Base-by-base conservation (phyloP, 768 basidiomycete genomes). In the Boletus tomentosulus region DNA sequence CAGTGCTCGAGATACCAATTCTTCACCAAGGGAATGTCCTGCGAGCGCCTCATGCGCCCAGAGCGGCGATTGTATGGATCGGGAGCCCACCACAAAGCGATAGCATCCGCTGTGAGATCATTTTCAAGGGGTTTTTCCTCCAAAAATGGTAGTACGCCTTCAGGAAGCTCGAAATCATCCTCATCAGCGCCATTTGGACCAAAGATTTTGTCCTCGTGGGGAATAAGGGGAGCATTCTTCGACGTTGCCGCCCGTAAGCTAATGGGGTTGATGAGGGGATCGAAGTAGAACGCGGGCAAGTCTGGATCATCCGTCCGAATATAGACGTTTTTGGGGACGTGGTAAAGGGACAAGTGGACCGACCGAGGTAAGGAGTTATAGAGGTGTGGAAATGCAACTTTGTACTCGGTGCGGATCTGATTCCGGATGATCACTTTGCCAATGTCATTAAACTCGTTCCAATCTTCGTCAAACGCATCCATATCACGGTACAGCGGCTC, bases 251-350 rank as follows among this genome's bases (percentile, higher is more conserved):
- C 90, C 13, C 97, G 92, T 5, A 94, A 76, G 9, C 96, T 96
- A 59, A 98, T 91, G 7, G 96, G 97, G 68, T 99, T 98, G 72
- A 99, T 97, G 62, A 98, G 83, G 3, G 96, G 95, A 70, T 98
- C 97, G 66, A 97, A 99, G 74, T 98, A 98, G 76, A 98, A 99
- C 0, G 97, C 94, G 12, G 96, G 96, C 19, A 99, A 80, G 74
- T 99, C 96, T n/a, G 97, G 97, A 66, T 99, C 95, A 57, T 99
- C 97, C 33, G 95, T 98, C 55, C 95, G 92, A 71, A 99, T 98
- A 73, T 98, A 99, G 49, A 99, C 94, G 68, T 92, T 98, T 78
- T 98, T 98, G 25, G 94, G 91, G 27, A 78, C 78, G 67, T 99
- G 97, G 70, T 98, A 98, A 11, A 87, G 83, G 19, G 91, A 89